Evolutionary conservation across 2,329 filamentous ascomycete genomes (phyloP).

Genomic region (Phyllosticta citrichinensis): DNA sequence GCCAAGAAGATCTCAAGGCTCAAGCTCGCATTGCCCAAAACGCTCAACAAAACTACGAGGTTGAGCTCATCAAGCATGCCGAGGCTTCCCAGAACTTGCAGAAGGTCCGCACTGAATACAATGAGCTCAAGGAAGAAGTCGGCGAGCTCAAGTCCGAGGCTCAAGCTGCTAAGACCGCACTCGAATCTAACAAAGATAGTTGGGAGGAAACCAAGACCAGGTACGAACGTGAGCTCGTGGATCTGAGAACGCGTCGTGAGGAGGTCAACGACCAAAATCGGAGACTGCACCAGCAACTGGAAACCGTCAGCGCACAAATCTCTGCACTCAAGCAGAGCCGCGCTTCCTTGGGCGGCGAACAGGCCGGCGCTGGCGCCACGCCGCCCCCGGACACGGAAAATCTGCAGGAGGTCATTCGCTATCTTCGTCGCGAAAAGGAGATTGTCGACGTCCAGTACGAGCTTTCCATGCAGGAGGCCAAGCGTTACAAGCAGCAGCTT

Average conservation of each 20-base stretch:
- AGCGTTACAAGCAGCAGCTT: constrained; percentile 80
- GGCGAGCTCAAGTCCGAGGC: constrained; percentile 68
- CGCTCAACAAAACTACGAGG: constrained; percentile 91
- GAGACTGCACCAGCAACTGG: constrained; percentile 79
- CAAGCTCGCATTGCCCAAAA: constrained; percentile 90
- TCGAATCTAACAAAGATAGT: constrained; percentile 73
- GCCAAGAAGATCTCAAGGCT: constrained; percentile 83
- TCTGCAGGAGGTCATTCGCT: constrained; percentile 82
- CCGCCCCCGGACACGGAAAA: constrained; percentile 58
- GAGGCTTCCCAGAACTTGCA: constrained; percentile 85
- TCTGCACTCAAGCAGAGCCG: constrained; percentile 68
- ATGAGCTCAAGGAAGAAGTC: constrained; percentile 69
- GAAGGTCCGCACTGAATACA: constrained; percentile 66
- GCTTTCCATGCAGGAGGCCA: constrained; percentile 75
- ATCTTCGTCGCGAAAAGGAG: constrained; percentile 89
- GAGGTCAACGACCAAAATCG: constrained; percentile 85
- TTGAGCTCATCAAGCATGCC: constrained; percentile 87
- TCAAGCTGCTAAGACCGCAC: constrained; percentile 70
- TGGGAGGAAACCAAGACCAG: constrained; percentile 76
- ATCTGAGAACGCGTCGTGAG: constrained; percentile 68
- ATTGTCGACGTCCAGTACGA: constrained; percentile 96
- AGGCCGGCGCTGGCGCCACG: constrained; percentile 36
- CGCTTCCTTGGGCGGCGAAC: constrained; percentile 42
- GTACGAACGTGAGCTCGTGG: constrained; percentile 73
- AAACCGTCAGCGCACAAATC: constrained; percentile 72